phyloP scores from a whole-genome alignment of 345 rosid genomes.

The Linum lewisii region DNA sequence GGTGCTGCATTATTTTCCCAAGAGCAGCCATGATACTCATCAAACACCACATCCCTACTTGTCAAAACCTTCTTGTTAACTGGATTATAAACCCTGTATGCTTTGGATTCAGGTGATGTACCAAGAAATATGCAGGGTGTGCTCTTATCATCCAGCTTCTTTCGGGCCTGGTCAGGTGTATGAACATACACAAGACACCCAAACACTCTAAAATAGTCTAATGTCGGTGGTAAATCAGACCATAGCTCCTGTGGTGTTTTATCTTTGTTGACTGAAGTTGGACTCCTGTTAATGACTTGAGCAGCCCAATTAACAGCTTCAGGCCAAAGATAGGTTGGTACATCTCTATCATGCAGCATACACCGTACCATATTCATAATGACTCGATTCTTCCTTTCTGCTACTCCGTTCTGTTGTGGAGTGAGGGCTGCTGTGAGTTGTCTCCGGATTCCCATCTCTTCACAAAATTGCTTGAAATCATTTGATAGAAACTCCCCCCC shows the following conservation, averaged over 20 bases:
- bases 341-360: not conserved
- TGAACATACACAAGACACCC: not conserved
- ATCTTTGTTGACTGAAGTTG: not conserved
- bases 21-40: not conserved
- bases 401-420: constrained; percentile 1
- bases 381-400: not conserved
- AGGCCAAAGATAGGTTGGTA: not conserved
- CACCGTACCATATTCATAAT: not conserved
- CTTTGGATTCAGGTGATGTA: not conserved
- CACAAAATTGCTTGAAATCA: not conserved
- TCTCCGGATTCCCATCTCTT: not conserved
- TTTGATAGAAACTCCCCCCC: not conserved
- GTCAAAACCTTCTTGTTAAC: not conserved
- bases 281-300: not conserved
- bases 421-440: not conserved
- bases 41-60: not conserved
- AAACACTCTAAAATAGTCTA: not conserved
- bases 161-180: not conserved
- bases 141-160: not conserved
- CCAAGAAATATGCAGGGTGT: not conserved
- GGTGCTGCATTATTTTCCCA: not conserved
- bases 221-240: not conserved
- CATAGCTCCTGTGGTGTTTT: not conserved
- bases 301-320: not conserved
- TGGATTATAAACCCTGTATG: not conserved